Percentiles rank a stretch among this genome's conserved stretches.
Conservation (phyloP, 1,284 basidiomycete species). For the Takashimella tepidaria region DNA sequence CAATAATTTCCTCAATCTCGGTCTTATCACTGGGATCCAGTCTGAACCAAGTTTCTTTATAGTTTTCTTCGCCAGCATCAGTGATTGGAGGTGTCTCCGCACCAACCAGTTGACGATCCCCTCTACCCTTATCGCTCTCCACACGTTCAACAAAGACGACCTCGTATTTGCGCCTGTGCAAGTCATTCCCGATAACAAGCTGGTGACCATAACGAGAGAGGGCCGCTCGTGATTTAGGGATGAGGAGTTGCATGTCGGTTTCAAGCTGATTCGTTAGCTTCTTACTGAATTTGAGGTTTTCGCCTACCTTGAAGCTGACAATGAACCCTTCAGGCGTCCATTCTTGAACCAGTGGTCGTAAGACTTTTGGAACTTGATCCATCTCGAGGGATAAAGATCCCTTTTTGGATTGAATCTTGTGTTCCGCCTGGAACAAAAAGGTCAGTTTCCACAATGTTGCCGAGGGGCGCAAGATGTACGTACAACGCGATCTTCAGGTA, state of each 20-base stretch:
- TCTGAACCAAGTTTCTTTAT: conserved; percentile 67
- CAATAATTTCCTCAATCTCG: conserved; percentile 89
- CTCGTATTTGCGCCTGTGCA: conserved; percentile 80
- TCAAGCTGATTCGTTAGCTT: conserved; percentile 64
- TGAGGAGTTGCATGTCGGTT: conserved; percentile 74
- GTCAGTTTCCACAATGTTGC: neutral
- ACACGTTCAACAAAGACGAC: conserved; percentile 72
- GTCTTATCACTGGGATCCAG: conserved; percentile 50
- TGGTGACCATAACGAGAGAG: conserved; percentile 94
- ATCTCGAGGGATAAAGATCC: conserved; percentile 90
- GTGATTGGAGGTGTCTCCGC: conserved; percentile 11
- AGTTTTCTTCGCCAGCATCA: conserved; percentile 43
- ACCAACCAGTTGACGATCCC: conserved; percentile 7
- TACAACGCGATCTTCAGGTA: conserved; percentile 83
- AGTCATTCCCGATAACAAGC: conserved; percentile 92
- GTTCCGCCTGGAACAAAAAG: conserved; percentile 64
- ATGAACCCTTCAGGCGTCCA: conserved; percentile 90
- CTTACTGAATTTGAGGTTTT: neutral
- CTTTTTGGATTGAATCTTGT: conserved; percentile 96
- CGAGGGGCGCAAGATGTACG: too few relatives aligned
- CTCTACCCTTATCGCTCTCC: conserved; percentile 4
- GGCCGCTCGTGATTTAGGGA: conserved; percentile 84
- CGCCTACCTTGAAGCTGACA: conserved; percentile 86
- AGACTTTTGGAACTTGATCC: conserved; percentile 97
- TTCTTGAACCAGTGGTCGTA: conserved; percentile 86